phyloP scores from a whole-genome alignment of 108 stramenopile species.

The Thalassiosira profunda region DNA sequence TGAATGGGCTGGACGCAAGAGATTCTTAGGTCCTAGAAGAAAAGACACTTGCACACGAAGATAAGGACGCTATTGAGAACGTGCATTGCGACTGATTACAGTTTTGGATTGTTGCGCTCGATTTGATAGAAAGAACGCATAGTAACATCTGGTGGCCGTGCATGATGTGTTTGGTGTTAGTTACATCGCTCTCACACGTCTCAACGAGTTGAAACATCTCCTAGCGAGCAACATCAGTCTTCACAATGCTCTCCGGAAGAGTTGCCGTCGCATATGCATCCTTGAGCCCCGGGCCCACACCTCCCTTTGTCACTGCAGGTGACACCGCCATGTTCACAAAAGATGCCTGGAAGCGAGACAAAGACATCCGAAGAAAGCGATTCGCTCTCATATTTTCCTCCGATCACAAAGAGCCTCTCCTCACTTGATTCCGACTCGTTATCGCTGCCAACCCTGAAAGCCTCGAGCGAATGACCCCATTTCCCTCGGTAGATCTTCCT shows the following conservation, averaged over 20 bases:
- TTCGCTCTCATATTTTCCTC: slow-evolving; percentile 49
- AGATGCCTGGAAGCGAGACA: slow-evolving; percentile 29
- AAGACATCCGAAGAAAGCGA: slow-evolving; percentile 47
- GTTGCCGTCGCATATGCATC: slow-evolving; percentile 48
- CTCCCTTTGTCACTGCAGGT: slow-evolving; percentile 32
- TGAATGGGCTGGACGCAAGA: too few species aligned
- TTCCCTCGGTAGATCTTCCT: slow-evolving; percentile 58
- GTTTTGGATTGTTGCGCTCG: too few species aligned
- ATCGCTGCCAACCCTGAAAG: slow-evolving; percentile 30
- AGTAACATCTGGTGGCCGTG: too few species aligned
- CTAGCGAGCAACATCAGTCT: slow-evolving; percentile 16
- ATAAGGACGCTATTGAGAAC: too few species aligned
- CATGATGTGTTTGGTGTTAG: not conserved
- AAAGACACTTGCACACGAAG: too few species aligned
- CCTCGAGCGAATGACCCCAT: slow-evolving; percentile 71
- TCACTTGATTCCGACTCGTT: slow-evolving; percentile 35
- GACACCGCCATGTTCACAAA: slow-evolving; percentile 40
- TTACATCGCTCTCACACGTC: too few species aligned
- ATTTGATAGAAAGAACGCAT: too few species aligned
- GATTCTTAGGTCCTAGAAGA: too few species aligned
- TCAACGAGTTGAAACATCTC: slow-evolving; percentile 34
- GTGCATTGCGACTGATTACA: too few species aligned
- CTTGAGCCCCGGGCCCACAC: slow-evolving; percentile 47
- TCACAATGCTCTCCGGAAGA: slow-evolving; percentile 48
- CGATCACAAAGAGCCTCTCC: slow-evolving; percentile 46